A percentile compares a stretch with the other conserved stretches of the same genome.
These are phyloP conservation scores for Ceratobasidium sp. DNA, from an alignment of 1,284 basidiomycete genomes.

Conservation along the genomic window DNA sequence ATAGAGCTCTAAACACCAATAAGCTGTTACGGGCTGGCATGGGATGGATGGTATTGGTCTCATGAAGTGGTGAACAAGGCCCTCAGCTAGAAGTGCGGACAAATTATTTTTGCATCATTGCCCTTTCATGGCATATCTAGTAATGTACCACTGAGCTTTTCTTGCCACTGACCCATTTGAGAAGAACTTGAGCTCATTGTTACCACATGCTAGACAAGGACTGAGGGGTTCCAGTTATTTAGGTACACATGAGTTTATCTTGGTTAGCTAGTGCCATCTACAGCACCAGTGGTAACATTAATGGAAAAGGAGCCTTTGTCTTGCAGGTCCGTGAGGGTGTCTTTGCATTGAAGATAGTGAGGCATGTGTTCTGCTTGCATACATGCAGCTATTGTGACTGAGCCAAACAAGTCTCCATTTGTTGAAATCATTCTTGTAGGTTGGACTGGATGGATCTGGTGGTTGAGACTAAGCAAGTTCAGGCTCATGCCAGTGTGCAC, in stretches of 20 bases:
- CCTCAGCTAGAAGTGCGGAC: constrained; percentile 39
- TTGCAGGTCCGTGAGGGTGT: constrained; percentile 54
- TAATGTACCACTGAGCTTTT: constrained; percentile 49
- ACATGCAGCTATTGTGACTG: not conserved
- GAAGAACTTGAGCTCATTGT: constrained; percentile 59
- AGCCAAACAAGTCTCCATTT: not conserved
- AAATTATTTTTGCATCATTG: constrained; percentile 52
- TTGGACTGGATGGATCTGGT: constrained; percentile 17
- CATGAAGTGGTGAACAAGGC: constrained; percentile 18
- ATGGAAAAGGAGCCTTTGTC: constrained; percentile 57
- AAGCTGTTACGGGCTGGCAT: too few relatives aligned
- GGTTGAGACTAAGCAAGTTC: constrained; percentile 48
- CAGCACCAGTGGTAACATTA: constrained; percentile 50
- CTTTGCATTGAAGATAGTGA: not conserved
- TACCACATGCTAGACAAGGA: constrained; percentile 54
- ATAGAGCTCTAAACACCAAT: too few relatives aligned
- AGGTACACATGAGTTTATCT: constrained; percentile 53
- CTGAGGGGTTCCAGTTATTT: constrained; percentile 55
- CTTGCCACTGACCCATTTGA: constrained; percentile 21
- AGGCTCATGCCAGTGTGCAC: constrained; percentile 47
- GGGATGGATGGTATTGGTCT: too few relatives aligned
- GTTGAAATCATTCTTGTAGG: not conserved
- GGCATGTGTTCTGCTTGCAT: not conserved
- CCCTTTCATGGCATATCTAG: constrained; percentile 54
- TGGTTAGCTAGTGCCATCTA: not conserved